These are phyloP conservation scores for Russula lepida DNA, from an alignment of 768 basidiomycete genomes.

Conservation along the genomic window DNA sequence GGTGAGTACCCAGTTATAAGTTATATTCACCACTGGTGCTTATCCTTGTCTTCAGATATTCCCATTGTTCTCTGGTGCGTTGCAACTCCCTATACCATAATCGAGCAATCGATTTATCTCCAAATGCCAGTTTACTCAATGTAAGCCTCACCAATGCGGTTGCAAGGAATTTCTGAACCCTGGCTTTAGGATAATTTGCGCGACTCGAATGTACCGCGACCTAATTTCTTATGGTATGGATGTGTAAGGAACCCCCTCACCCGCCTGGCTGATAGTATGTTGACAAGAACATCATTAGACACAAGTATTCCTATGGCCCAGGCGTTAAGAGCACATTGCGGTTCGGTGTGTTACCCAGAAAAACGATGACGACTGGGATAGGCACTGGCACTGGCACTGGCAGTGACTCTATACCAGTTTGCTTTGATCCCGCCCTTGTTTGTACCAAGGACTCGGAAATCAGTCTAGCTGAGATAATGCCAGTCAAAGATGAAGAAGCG, in stretches of 20 bases:
- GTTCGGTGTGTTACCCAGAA: not conserved
- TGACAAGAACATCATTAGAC: not conserved
- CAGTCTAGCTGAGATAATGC: not conserved
- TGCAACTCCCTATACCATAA: too few relatives aligned
- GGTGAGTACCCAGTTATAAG: not conserved
- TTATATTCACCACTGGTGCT: not conserved
- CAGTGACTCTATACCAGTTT: not conserved
- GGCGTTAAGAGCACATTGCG: not conserved
- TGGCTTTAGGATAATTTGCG: not conserved
- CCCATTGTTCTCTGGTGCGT: slow-evolving; percentile 5
- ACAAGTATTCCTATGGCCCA: not conserved
- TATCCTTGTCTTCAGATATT: slow-evolving; percentile 6
- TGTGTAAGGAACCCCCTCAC: not conserved
- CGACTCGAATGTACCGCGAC: slow-evolving; percentile 10
- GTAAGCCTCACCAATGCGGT: not conserved
- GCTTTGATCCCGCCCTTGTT: not conserved
- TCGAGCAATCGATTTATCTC: not conserved
- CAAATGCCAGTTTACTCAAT: not conserved
- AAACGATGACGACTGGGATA: not conserved
- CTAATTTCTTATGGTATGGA: not conserved
- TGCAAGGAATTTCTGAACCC: not conserved
- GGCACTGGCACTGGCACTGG: too few relatives aligned
- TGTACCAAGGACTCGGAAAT: not conserved
- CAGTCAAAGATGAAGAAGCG: not conserved
- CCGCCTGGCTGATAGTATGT: not conserved